Conservation (phyloP, 805 yeast genomes). For the Metschnikowia cerradonensis region DNA sequence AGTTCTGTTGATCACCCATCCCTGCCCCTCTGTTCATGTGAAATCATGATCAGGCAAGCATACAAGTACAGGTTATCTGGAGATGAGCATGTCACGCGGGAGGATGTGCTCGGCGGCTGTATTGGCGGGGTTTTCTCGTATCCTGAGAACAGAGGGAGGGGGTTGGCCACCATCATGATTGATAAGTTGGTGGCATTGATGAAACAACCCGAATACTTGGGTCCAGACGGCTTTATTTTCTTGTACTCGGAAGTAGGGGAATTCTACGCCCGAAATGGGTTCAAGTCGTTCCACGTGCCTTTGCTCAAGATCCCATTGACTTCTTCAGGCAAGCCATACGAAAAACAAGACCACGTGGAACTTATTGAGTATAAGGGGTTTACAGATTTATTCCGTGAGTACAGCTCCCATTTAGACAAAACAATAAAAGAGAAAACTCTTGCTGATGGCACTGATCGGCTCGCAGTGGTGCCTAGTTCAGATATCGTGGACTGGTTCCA, state of each 20-base stretch:
- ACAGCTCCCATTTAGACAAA: constrained; percentile 19
- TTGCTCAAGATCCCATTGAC: constrained; percentile 24
- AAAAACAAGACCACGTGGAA: constrained; percentile 8
- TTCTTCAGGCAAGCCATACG: background rate
- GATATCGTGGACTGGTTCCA: constrained; percentile 41
- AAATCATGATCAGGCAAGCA: constrained; percentile 30
- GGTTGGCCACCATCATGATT: constrained; percentile 38
- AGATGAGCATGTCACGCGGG: constrained; percentile 15
- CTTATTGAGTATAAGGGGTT: constrained; percentile 30
- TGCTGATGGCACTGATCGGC: constrained; percentile 30
- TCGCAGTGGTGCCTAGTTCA: constrained; percentile 26
- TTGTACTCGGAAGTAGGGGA: constrained; percentile 44
- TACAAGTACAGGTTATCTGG: constrained; percentile 21
- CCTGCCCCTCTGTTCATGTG: constrained; percentile 30
- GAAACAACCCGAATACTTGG: constrained; percentile 20
- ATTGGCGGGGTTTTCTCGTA: constrained; percentile 42
- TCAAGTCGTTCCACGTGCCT: constrained; percentile 35
- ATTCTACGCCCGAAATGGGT: constrained; percentile 36
- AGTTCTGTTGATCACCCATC: constrained; percentile 17
- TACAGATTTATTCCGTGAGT: constrained; percentile 20
- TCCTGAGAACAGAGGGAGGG: constrained; percentile 33
- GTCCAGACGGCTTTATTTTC: constrained; percentile 32
- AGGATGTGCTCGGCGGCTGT: constrained; percentile 29
- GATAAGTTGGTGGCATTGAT: constrained; percentile 30
- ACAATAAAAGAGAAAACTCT: constrained; percentile 18